These are phyloP conservation scores for Candida anglica DNA, from an alignment of 805 yeast species.

Conservation along the genomic window DNA sequence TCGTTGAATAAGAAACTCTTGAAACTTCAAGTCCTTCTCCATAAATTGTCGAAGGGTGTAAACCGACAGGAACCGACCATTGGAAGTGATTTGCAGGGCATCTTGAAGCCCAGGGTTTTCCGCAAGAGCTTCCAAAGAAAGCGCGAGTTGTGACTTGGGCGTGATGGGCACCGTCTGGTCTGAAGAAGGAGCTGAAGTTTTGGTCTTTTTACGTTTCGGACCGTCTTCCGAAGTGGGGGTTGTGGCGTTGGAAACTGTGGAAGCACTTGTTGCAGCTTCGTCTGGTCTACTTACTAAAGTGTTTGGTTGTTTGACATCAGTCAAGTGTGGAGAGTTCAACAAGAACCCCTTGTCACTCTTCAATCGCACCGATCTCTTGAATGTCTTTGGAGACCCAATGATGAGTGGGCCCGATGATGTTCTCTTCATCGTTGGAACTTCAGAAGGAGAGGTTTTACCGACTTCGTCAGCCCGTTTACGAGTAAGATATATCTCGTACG, in stretches of 20 bases:
- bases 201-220: neutral
- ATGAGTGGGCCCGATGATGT: slow-evolving; percentile 40
- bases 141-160: slow-evolving; percentile 14
- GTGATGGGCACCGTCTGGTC: slow-evolving; percentile 10
- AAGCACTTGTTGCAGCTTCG: neutral
- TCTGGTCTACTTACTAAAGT: slow-evolving; percentile 1
- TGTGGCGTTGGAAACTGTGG: neutral
- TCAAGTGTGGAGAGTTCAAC: slow-evolving; percentile 44
- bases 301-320: slow-evolving; percentile 36
- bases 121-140: slow-evolving; percentile 8
- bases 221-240: neutral
- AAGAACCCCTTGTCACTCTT: slow-evolving; percentile 49
- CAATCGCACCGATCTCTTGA: slow-evolving; percentile 41
- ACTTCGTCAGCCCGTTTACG: slow-evolving; percentile 4
- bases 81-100: slow-evolving; percentile 12
- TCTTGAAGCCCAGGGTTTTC: slow-evolving; percentile 12
- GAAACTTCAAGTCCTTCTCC: slow-evolving; percentile 49
- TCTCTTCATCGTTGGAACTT: slow-evolving; percentile 4
- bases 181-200: neutral
- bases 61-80: slow-evolving; percentile 41
- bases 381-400: slow-evolving; percentile 43
- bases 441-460: neutral
- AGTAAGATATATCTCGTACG: slow-evolving; percentile 22
- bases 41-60: slow-evolving; percentile 56
- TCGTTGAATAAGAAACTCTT: slow-evolving; percentile 21